Evolutionary conservation across 768 basidiomycete genomes (phyloP).

Genomic region (Trametes coccinea): DNA sequence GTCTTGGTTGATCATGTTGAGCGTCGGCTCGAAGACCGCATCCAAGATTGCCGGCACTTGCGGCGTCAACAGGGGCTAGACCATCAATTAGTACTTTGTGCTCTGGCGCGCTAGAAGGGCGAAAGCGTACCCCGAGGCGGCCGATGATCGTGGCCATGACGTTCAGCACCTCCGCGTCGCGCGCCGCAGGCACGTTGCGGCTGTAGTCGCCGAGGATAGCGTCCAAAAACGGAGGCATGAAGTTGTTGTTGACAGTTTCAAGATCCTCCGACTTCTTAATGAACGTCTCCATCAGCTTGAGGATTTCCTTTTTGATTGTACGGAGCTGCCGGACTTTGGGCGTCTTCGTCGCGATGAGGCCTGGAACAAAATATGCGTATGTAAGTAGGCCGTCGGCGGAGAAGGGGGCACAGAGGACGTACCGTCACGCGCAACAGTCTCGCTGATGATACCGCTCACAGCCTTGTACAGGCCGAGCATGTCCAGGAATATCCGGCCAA

Average conservation of each 20-base stretch:
- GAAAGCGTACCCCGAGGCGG: slow-evolving; percentile 75
- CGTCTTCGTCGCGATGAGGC: slow-evolving; percentile 91
- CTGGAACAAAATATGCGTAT: slow-evolving; percentile 39
- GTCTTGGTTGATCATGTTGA: slow-evolving; percentile 99
- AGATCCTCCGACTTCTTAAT: slow-evolving; percentile 97
- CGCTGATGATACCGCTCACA: slow-evolving; percentile 94
- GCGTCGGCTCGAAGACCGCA: slow-evolving; percentile 94
- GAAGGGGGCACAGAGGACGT: slow-evolving; percentile 18
- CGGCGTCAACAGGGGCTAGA: slow-evolving; percentile 79
- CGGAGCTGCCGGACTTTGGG: slow-evolving; percentile 92
- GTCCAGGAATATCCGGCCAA: slow-evolving; percentile 93
- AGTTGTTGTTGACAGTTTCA: slow-evolving; percentile 85
- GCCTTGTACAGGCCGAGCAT: slow-evolving; percentile 98
- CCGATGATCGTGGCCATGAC: slow-evolving; percentile 94
- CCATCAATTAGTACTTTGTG: slow-evolving; percentile 8
- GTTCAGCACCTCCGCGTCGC: slow-evolving; percentile 96
- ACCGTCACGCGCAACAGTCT: slow-evolving; percentile 88
- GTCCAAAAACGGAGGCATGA: slow-evolving; percentile 94
- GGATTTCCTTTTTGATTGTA: slow-evolving; percentile 97
- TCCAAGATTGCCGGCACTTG: slow-evolving; percentile 95
- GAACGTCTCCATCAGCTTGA: slow-evolving; percentile 97
- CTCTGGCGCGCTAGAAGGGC: neutral
- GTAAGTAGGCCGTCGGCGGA: slow-evolving; percentile 7
- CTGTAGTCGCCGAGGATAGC: slow-evolving; percentile 98
- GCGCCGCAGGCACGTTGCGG: slow-evolving; percentile 87